Evolutionary conservation across 2,329 filamentous ascomycete species (phyloP).

Genomic region (Rhytidhysteron rufulum): DNA sequence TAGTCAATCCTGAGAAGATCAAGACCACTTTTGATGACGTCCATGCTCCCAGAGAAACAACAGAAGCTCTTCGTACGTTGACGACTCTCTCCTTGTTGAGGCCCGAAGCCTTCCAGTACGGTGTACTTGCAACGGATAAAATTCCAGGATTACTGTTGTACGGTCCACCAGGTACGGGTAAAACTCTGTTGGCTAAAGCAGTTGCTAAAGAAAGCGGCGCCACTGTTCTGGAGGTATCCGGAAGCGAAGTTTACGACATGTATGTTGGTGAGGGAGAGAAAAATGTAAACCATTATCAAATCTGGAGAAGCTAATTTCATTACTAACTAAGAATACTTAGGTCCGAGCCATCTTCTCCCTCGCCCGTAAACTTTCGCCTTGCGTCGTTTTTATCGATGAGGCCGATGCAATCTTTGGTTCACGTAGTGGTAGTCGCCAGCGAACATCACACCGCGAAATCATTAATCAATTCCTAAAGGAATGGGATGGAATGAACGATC

Average conservation of each 20-base stretch:
- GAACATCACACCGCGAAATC: constrained; percentile 75
- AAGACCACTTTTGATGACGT: constrained; percentile 85
- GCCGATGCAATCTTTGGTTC: constrained; percentile 88
- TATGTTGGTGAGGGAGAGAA: constrained; percentile 96
- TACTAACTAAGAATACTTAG: constrained; percentile 25
- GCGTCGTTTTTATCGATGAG: constrained; percentile 95
- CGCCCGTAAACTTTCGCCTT: constrained; percentile 85
- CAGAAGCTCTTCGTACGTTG: constrained; percentile 81
- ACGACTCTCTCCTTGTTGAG: constrained; percentile 83
- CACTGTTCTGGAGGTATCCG: constrained; percentile 76
- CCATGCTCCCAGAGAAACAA: constrained; percentile 75
- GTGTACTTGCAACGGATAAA: constrained; percentile 84
- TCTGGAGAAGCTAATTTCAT: background rate
- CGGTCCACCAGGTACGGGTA: constrained; percentile 74
- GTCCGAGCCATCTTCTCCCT: constrained; percentile 84
- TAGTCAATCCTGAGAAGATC: constrained; percentile 78
- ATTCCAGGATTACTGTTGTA: constrained; percentile 88
- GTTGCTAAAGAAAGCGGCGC: constrained; percentile 64
- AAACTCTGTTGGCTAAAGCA: constrained; percentile 59
- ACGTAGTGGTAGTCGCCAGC: constrained; percentile 61
- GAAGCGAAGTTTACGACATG: constrained; percentile 91
- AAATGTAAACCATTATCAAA: constrained; percentile 46
- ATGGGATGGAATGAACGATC: constrained; percentile 87
- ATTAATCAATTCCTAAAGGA: constrained; percentile 97
- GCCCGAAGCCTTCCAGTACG: constrained; percentile 94